Conservation (phyloP, 805 yeast genomes). For the Wickerhamomyces queroliae region DNA sequence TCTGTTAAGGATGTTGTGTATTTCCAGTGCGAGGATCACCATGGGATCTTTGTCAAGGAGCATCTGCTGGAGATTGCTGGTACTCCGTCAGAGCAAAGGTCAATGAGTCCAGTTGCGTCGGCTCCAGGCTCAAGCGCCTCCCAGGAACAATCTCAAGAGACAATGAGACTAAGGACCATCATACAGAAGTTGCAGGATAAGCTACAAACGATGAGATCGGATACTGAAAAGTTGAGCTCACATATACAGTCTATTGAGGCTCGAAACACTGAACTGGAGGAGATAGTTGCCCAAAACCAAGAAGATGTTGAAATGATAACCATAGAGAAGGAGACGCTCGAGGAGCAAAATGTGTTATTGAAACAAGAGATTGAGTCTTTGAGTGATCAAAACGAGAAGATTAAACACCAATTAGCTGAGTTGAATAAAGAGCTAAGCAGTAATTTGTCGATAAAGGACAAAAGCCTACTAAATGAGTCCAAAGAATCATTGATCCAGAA, state of each 20-base stretch:
- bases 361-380: constrained; percentile 12
- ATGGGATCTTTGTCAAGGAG: constrained; percentile 48
- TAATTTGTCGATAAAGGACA: constrained; percentile 11
- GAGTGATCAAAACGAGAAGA: constrained; percentile 3
- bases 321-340: constrained; percentile 41
- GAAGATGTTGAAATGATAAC: constrained; percentile 27
- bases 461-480: constrained; percentile 1
- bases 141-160: background rate
- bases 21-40: constrained; percentile 51
- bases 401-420: constrained; percentile 3
- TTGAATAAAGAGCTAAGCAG: constrained; percentile 14
- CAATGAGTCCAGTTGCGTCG: background rate
- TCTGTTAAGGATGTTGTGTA: constrained; percentile 51
- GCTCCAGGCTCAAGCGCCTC: background rate
- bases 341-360: constrained; percentile 28
- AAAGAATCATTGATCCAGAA: constrained; percentile 15
- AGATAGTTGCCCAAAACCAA: constrained; percentile 11
- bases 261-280: constrained; percentile 25
- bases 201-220: constrained; percentile 27
- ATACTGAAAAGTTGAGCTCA: constrained; percentile 22
- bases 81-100: background rate
- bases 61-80: constrained; percentile 22
- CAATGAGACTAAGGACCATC: constrained; percentile 21
- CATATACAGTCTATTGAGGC: constrained; percentile 21
- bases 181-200: constrained; percentile 42